A percentile compares a stretch with the other conserved stretches of the same genome.
Evolutionary conservation across 2,329 filamentous ascomycete genomes (phyloP).

Genomic region (Aureobasidium melanogenum): DNA sequence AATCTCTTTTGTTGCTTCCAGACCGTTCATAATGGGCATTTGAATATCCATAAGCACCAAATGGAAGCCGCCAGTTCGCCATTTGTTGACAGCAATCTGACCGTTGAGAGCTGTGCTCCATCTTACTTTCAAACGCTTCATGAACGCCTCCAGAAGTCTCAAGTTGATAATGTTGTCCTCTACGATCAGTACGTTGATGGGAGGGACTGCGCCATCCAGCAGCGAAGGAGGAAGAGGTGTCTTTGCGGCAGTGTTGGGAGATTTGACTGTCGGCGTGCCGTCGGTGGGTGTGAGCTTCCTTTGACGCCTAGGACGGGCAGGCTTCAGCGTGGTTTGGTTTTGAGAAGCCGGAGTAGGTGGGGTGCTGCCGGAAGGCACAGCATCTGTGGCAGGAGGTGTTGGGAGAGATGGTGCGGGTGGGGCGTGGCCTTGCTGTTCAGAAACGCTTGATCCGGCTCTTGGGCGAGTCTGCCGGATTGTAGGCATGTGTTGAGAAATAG

Average conservation of each 20-base stretch:
- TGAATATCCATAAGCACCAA: conserved; percentile 98
- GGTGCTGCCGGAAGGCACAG: conserved; percentile 20
- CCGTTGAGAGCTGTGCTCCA: conserved; percentile 98
- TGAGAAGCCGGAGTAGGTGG: conserved; percentile 24
- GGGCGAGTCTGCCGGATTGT: conserved; percentile 24
- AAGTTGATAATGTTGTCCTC: conserved; percentile 99
- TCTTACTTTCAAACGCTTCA: conserved; percentile 88
- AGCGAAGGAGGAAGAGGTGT: conserved; percentile 2
- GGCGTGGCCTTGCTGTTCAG: conserved; percentile 35
- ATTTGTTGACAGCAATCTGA: conserved; percentile 84
- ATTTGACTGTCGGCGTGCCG: conserved; percentile 40
- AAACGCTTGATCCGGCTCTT: conserved; percentile 32
- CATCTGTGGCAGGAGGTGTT: conserved; percentile 41
- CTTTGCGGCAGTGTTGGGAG: conserved; percentile 29
- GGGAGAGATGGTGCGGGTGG: conserved; percentile 44
- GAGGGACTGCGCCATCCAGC: conserved; percentile 76
- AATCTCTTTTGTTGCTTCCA: conserved; percentile 94
- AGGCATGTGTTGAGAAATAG: conserved; percentile 30
- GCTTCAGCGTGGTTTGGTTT: conserved; percentile 15
- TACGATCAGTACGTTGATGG: conserved; percentile 94
- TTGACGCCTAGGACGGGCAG: conserved; percentile 11
- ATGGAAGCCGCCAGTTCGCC: conserved; percentile 87
- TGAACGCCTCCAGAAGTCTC: conserved; percentile 85
- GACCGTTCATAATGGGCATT: conserved; percentile 87
- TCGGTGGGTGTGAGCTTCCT: conserved; percentile 16